phyloP scores from a whole-genome alignment of 495 filamentous ascomycete species.

The Neurospora sp. region DNA sequence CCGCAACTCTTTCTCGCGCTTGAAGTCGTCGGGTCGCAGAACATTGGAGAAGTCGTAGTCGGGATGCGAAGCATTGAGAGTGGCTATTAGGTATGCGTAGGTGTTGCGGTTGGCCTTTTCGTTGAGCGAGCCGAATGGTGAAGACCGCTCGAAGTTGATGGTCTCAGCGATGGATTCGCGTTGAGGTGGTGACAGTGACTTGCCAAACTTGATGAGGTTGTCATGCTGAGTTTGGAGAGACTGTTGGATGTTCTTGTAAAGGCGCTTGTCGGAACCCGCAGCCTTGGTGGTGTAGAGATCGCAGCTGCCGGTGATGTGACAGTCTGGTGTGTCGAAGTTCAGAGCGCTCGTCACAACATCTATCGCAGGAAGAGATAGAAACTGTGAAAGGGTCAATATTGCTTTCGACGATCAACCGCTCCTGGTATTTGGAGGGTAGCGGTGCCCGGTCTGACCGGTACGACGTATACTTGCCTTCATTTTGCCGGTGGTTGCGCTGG shows the following conservation, averaged over 20 bases:
- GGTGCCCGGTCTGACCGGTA: neutral
- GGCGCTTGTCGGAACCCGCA: slow-evolving; percentile 84
- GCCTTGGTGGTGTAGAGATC: slow-evolving; percentile 97
- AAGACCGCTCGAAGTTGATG: slow-evolving; percentile 70
- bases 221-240: slow-evolving; percentile 84
- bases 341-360: slow-evolving; percentile 81
- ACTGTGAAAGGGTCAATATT: slow-evolving; percentile 41
- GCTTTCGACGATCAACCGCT: neutral
- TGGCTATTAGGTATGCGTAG: slow-evolving; percentile 93
- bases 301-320: slow-evolving; percentile 80
- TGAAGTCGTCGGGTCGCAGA: slow-evolving; percentile 79
- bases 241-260: slow-evolving; percentile 89
- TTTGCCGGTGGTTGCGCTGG: slow-evolving; percentile 12
- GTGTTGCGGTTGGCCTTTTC: slow-evolving; percentile 80
- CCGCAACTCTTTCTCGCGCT: slow-evolving; percentile 61
- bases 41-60: slow-evolving; percentile 97
- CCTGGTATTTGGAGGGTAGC: neutral
- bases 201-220: slow-evolving; percentile 69
- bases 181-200: slow-evolving; percentile 70
- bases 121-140: slow-evolving; percentile 81
- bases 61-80: slow-evolving; percentile 91
- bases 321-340: slow-evolving; percentile 88
- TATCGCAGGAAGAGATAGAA: slow-evolving; percentile 79
- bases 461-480: slow-evolving; percentile 26
- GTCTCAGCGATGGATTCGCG: slow-evolving; percentile 43